Conservation (phyloP, 805 yeast genomes). For the Kurtzmaniella cleridarum region DNA sequence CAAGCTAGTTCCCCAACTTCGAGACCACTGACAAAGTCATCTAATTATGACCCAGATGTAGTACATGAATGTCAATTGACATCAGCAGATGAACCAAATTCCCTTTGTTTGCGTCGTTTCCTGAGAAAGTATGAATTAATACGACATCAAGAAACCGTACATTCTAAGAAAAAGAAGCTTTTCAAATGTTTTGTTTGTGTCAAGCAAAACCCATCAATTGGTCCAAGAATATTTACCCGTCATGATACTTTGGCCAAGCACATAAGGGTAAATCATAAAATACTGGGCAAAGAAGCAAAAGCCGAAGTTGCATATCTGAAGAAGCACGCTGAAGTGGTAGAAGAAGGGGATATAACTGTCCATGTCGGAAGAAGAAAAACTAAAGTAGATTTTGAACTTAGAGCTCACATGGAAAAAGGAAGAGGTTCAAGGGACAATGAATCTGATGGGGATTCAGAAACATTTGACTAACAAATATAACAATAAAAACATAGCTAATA, state of each 20-base stretch:
- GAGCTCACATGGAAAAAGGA: conserved; percentile 41
- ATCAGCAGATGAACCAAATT: conserved; percentile 37
- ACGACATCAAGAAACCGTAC: conserved; percentile 95
- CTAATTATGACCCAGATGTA: conserved; percentile 43
- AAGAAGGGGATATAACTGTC: conserved; percentile 43
- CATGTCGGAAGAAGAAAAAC: conserved; percentile 43
- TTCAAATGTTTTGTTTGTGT: conserved; percentile 87
- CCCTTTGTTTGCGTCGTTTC: conserved; percentile 37
- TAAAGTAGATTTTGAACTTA: conserved; percentile 39
- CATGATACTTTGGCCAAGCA: conserved; percentile 94
- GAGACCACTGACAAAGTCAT: conserved; percentile 25
- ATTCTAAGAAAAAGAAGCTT: conserved; percentile 78
- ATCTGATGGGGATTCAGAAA: too few species aligned
- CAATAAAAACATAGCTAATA: too few species aligned
- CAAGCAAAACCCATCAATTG: conserved; percentile 50
- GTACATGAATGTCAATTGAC: conserved; percentile 43
- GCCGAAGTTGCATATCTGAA: conserved; percentile 43
- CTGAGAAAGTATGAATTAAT: conserved; percentile 80
- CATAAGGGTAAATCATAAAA: conserved; percentile 47
- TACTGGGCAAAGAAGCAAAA: conserved; percentile 42
- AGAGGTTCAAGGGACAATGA: conserved; percentile 11
- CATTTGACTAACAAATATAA: too few species aligned
- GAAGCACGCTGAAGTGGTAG: conserved; percentile 43
- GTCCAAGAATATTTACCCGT: conserved; percentile 80
- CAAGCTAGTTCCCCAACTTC: conserved; percentile 9